A percentile compares a stretch with the other conserved stretches of the same genome.
These are phyloP conservation scores for Fagopyrum tataricum DNA, from an alignment of 148 eudicot species.

Conservation along the genomic window DNA sequence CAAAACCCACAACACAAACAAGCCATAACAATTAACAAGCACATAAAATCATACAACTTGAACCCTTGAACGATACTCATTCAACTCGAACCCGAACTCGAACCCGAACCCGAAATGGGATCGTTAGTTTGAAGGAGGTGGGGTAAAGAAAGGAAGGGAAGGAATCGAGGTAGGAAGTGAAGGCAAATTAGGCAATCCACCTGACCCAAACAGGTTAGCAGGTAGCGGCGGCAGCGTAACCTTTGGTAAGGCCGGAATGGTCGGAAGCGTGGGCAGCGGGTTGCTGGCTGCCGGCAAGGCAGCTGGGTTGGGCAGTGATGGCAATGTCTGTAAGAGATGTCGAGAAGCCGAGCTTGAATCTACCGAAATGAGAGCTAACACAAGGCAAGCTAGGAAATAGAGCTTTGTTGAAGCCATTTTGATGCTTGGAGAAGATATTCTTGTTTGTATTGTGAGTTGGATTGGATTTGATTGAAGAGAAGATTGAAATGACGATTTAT, in stretches of 20 bases:
- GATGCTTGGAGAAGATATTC: constrained; percentile 2
- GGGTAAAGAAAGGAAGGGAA: constrained; percentile 9
- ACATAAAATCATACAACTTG: not conserved
- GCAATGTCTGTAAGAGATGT: constrained; percentile 10
- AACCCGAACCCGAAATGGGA: too few relatives aligned
- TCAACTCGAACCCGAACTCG: too few relatives aligned
- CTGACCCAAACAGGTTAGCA: too few relatives aligned
- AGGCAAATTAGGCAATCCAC: not conserved
- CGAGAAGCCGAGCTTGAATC: not conserved
- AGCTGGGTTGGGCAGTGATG: constrained; percentile 11
- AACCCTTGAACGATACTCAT: too few relatives aligned
- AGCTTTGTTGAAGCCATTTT: not conserved
- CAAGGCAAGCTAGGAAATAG: not conserved
- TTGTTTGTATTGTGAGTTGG: too few relatives aligned
- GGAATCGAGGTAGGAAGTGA: constrained; percentile 8
- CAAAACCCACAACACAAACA: not conserved
- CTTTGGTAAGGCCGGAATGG: not conserved
- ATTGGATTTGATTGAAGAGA: too few relatives aligned
- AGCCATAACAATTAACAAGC: too few relatives aligned
- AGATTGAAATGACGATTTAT: too few relatives aligned
- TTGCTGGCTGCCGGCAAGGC: too few relatives aligned
- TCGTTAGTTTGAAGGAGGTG: constrained; percentile 16
- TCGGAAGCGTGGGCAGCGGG: too few relatives aligned
- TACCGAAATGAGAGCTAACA: not conserved
- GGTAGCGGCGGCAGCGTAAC: not conserved